A percentile compares a stretch with the other conserved stretches of the same genome.
Conservation (phyloP, 2,329 filamentous ascomycete species). For the Pyrenochaeta sp. region DNA sequence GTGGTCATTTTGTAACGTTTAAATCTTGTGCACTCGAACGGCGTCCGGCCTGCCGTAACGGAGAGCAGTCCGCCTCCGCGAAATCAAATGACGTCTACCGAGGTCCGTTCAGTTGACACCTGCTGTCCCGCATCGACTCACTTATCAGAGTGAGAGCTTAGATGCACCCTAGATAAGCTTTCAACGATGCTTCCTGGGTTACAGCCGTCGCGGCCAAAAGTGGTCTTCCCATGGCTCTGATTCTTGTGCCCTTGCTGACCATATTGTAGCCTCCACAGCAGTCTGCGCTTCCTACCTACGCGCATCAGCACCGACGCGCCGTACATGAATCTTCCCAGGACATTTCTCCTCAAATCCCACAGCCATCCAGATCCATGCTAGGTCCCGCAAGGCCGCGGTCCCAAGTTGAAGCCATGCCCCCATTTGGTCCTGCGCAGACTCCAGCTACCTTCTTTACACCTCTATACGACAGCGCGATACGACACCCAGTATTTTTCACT, state of each 20-base stretch:
- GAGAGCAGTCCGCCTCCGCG: constrained; percentile 33
- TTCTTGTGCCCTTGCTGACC: constrained; percentile 18
- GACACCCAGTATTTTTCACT: constrained; percentile 82
- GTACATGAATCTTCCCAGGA: constrained; percentile 24
- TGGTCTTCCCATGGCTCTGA: constrained; percentile 11
- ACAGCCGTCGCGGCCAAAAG: constrained; percentile 53
- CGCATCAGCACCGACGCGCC: constrained; percentile 37
- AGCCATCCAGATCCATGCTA: constrained; percentile 1
- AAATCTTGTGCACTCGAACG: constrained; percentile 14
- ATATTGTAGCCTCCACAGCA: constrained; percentile 30
- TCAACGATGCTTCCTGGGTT: constrained; percentile 49
- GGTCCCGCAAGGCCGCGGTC: constrained; percentile 40
- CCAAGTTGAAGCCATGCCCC: constrained; percentile 62
- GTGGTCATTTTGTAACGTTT: constrained; percentile 7
- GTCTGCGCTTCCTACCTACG: constrained; percentile 24
- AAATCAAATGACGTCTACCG: constrained; percentile 37
- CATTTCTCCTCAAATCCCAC: background rate
- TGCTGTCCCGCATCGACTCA: constrained; percentile 11
- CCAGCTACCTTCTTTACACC: constrained; percentile 24
- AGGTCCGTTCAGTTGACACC: constrained; percentile 21
- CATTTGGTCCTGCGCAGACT: constrained; percentile 27
- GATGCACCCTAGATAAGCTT: constrained; percentile 12
- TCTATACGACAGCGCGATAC: constrained; percentile 64
- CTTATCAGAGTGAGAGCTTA: constrained; percentile 5
- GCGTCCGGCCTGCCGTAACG: constrained; percentile 23